Evolutionary conservation across 768 basidiomycete genomes (phyloP), one percentile per base, ranked within the genome.

Genomic region (Suillus ampliporus): DNA sequence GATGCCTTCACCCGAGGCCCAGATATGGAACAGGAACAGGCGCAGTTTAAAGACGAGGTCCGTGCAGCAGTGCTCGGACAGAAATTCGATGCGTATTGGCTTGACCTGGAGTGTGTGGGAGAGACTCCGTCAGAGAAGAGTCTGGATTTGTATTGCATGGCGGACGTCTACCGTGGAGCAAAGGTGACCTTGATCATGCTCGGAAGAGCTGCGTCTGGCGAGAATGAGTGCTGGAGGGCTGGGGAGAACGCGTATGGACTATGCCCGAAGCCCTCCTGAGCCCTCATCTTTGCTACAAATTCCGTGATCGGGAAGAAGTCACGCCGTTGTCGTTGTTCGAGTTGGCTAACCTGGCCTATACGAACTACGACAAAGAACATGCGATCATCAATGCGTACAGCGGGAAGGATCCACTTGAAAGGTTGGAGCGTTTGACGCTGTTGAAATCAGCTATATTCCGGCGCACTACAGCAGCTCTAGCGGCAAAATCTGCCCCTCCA

Each of bases 391-490:
- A 69, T 19, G 54, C 62, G 4, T 64, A 28, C 2, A 9, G 43
- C 3, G 28, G 64, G 0, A 38, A 6, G 1, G 68, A 69, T 48
- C 62, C 56, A 9, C 48, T 37, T 26, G 64, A 65, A 38, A 60
- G 65, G 31, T 58, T 69, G 17, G 65, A 69, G 37, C 64, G 61
- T 11, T 61, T 69, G 9, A 58, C 61, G 4, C 61, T 64, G 47
- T 41, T 69, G 19, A 67, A 69, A 37, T 26, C 46, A 10, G 68
- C 65, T 3, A 67, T 69, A n/a, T 69, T 65, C 65, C 43, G 47
- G 21, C 65, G 68, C 21, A 41, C 35, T 23, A 66, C 62, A 38
- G 60, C 62, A 13, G 23, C 48, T 23, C 43, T 61, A 58, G 14
- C 60, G 23, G 4, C 17, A 43, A n/a, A 8, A 10, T 44, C 48